Evolutionary conservation across 1,284 basidiomycete species (phyloP), one percentile per base, ranked within the genome.

Genomic region (Cryptococcus sp.): DNA sequence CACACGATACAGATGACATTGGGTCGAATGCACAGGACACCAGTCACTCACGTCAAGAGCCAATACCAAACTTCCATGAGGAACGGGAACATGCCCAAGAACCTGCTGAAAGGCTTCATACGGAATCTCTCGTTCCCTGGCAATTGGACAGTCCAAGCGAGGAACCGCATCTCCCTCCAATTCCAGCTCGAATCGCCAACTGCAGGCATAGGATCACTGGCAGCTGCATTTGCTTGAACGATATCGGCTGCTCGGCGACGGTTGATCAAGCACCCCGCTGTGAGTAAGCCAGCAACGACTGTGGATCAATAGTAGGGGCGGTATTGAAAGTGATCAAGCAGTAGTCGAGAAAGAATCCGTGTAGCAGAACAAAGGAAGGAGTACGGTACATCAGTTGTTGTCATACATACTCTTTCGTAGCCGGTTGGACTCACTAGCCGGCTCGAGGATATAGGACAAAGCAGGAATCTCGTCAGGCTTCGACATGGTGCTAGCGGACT

Each of bases 21-120:
- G 8, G 29, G 29, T 34, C 8, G 8, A 13, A 34, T 34, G 29
- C 13, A 34, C 2, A 25, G 22, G 44, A 22, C n/a, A 23, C 19
- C 16, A 19, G 3, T n/a, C 11, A 63, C 69, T 61, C 55, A 72
- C 70, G 70, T 72, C 38, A 72, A 54, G 17, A 72, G 61, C 70
- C 70, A 72, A 46, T 72, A 72, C 70, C 70, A 72, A 5, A 72
- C 69, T 44, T 72, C 70, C 66, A 72, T 54, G 51, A 72, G 53
- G 62, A 72, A 72, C n/a, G 70, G 70, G 54, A 72, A 72, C 63
- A 69, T 68, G 23, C 61, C 67, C 56, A 72, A 50, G 52, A 72
- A 62, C 22, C 70, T 55, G 50, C 61, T 64, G 17, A 54, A 58
- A 6, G 69, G 50, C 20, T 59, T 64, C 61, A 61, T 60, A 46